A percentile compares a stretch with the other conserved stretches of the same genome.
phyloP scores from a whole-genome alignment of 140 eudicot genomes.

The Senecio squalidus region DNA sequence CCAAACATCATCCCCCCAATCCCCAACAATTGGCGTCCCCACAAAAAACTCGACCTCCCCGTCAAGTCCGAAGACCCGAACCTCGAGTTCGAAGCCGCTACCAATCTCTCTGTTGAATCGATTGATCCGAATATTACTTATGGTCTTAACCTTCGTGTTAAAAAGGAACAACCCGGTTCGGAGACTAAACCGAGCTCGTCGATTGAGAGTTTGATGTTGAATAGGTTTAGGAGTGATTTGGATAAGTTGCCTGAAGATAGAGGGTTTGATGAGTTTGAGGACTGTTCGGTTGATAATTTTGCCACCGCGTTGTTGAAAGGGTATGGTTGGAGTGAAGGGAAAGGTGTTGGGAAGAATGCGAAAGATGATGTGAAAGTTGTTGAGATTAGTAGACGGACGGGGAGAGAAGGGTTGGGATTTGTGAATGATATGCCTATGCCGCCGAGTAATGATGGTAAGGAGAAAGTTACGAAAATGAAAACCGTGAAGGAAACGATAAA shows the following conservation, averaged over 20 bases:
- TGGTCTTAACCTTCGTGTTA: slow-evolving; percentile 34
- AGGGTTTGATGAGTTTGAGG: slow-evolving; percentile 29
- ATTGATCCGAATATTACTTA: slow-evolving; percentile 18
- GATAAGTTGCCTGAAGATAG: slow-evolving; percentile 27
- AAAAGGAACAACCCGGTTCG: slow-evolving; percentile 2
- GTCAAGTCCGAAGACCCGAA: slow-evolving; percentile 32
- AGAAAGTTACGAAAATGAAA: not conserved
- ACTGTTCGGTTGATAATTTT: slow-evolving; percentile 24
- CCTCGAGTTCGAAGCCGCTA: slow-evolving; percentile 29
- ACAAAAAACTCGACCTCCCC: slow-evolving; percentile 30
- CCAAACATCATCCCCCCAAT: slow-evolving; percentile 30
- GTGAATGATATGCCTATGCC: slow-evolving; percentile 32
- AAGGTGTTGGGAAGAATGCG: slow-evolving; percentile 31
- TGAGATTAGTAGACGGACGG: slow-evolving; percentile 13
- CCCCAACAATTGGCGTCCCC: slow-evolving; percentile 35
- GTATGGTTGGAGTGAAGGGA: slow-evolving; percentile 40
- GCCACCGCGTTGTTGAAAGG: slow-evolving; percentile 31
- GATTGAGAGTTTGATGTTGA: slow-evolving; percentile 27
- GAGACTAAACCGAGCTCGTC: not conserved
- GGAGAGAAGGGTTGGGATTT: slow-evolving; percentile 51
- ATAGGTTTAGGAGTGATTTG: slow-evolving; percentile 22
- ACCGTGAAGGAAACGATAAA: not conserved
- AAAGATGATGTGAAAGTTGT: slow-evolving; percentile 37
- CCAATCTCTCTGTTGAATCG: not conserved
- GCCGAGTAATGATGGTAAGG: not conserved